phyloP scores from a whole-genome alignment of 2,329 filamentous ascomycete species.

The Elsinoe fawcettii region DNA sequence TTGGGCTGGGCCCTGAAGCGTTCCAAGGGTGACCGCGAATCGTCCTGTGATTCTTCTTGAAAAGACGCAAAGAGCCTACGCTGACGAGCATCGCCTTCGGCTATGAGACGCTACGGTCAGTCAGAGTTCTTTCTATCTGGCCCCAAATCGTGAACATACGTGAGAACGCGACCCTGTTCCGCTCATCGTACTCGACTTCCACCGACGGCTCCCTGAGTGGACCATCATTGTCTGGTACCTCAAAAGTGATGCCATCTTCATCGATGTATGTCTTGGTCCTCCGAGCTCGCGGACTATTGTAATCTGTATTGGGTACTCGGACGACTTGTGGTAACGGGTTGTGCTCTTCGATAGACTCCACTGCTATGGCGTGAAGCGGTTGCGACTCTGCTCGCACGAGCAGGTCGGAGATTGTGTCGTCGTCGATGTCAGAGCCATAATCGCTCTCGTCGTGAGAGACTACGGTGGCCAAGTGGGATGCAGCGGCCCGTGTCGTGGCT shows the following conservation, averaged over 20 bases:
- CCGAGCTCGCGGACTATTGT: not conserved
- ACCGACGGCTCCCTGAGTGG: conserved; percentile 25
- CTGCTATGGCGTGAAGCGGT: conserved; percentile 23
- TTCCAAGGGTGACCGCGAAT: conserved; percentile 58
- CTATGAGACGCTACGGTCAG: conserved; percentile 32
- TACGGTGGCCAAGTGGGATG: conserved; percentile 1
- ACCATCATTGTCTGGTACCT: conserved; percentile 17
- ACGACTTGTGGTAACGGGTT: conserved; percentile 11
- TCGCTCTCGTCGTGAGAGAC: conserved; percentile 39
- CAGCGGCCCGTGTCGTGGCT: conserved; percentile 16
- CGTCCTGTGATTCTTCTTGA: conserved; percentile 22
- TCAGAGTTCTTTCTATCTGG: conserved; percentile 25
- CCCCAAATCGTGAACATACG: conserved; percentile 20
- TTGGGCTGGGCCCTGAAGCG: conserved; percentile 70
- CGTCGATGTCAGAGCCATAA: conserved; percentile 58
- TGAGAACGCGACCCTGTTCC: conserved; percentile 30
- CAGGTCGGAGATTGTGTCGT: conserved; percentile 45
- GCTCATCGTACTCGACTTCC: conserved; percentile 37
- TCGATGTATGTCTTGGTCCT: conserved; percentile 15
- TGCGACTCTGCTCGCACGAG: conserved; percentile 39
- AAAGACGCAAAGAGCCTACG: not conserved
- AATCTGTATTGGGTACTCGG: not conserved
- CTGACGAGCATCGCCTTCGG: conserved; percentile 17
- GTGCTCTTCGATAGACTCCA: conserved; percentile 24
- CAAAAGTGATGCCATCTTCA: conserved; percentile 18